A percentile compares a stretch with the other conserved stretches of the same genome.
Evolutionary conservation across 495 filamentous ascomycete genomes (phyloP).

Genomic region (Neurospora sp.): DNA sequence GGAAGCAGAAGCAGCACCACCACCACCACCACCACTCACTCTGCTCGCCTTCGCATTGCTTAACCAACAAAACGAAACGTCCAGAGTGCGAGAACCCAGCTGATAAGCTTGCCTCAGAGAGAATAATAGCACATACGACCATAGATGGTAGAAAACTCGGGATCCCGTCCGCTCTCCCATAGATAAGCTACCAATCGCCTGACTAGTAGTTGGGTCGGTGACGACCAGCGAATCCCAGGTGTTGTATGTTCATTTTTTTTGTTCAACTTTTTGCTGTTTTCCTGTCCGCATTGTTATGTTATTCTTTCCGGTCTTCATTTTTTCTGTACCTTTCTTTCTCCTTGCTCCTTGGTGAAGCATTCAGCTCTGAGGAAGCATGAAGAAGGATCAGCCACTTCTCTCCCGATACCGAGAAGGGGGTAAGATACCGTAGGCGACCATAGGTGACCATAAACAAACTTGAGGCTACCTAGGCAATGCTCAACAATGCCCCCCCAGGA

Average conservation of each 20-base stretch:
- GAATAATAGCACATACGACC: background rate
- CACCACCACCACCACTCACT: background rate
- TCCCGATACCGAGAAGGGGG: background rate
- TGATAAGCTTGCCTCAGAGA: background rate
- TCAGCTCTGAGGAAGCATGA: background rate
- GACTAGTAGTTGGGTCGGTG: constrained; percentile 41
- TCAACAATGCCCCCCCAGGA: background rate
- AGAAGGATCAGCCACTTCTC: background rate
- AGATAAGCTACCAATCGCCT: too few relatives aligned
- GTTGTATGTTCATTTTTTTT: constrained; percentile 13
- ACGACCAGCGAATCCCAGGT: constrained; percentile 26
- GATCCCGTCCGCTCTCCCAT: too few relatives aligned
- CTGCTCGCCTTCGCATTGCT: background rate
- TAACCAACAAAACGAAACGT: background rate
- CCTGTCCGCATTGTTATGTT: too few relatives aligned
- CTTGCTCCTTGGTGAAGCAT: background rate
- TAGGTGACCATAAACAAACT: background rate
- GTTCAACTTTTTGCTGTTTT: background rate
- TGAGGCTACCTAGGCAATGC: background rate
- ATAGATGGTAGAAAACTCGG: constrained; percentile 20
- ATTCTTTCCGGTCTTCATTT: background rate
- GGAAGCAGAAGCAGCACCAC: background rate
- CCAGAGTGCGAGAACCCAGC: background rate
- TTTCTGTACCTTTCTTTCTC: background rate
- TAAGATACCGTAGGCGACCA: background rate